Base-by-base conservation (phyloP, 805 yeast species). In the Ogataea methanolica region DNA sequence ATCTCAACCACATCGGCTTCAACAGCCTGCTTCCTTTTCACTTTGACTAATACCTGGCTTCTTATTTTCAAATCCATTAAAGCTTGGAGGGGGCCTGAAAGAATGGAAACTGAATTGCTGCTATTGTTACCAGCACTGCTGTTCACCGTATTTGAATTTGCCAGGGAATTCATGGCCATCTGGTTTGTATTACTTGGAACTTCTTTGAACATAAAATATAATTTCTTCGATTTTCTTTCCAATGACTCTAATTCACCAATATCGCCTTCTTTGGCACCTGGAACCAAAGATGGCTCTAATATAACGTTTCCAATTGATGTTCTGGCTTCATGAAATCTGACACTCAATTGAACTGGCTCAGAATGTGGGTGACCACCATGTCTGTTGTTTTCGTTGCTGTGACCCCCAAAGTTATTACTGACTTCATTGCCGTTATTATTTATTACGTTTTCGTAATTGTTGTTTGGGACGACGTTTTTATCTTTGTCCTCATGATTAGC, bases 1-100 rank as follows among this genome's bases (percentile, higher is more conserved):
- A 94, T 67, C 59, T 94, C 98, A 4, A 91, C 78, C 2, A 88
- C 75, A 57, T 94, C 97, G 1, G 91, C 85, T 51, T 80, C 85
- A n/a, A 78, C 83, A 1, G 72, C 64, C 7, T 68, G 65, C 39
- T 71, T 70, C 17, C 65, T 68, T 65, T 63, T 74, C 42, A 68
- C 70, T 55, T 72, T 71, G 3, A 91, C 79, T 55, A 74, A 71
- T 2, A 88, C 91, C 33, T 74, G 76, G 29, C 85, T 76, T 48
- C 96, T 69, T 0, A 88, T 76, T 6, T 88, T 80, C 15, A 92
- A 62, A 39, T 81, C 88, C 52, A 92, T 59, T 5, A 78, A 57
- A 7, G 74, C 67, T 45, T 81, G 88, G 14, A 88, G 65, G 5
- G 82, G 78, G 5, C 81, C 85, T 1, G 84, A 74, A 16, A 76